Evolutionary conservation across 202 grass and related monocot species (phyloP), one percentile per base, ranked within the genome.

Genomic region (Digitaria exilis): DNA sequence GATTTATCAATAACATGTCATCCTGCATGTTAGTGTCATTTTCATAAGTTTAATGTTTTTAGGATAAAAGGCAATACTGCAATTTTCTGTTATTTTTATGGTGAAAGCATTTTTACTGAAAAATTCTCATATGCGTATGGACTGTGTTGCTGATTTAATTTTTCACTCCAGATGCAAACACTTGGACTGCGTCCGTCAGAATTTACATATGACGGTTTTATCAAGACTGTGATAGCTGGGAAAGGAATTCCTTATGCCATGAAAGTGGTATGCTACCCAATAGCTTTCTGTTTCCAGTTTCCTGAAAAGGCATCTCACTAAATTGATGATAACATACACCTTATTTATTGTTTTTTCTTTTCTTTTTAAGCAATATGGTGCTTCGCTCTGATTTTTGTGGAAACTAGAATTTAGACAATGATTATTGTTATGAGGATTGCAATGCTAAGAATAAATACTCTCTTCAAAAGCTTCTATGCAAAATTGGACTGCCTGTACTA

Each of bases 151-250:
- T 44, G 18, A 76, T 44, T 77, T 87, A 4, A 44, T 65, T 83
- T 88, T 87, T 92, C 74, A 71, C 42, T 65, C 37, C 87, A 98
- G 95, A 95, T 98, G 92, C 72, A 74, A 48, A 86, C 83, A 71
- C 48, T 98, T 84, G 90, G 92, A 79, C 79, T 98, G 79, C 71
- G 2, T 42, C 88, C 88, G 11, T 91, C 95, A 78, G 55, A 25
- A 34, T 81, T 86, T 90, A 91, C 92, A 26, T 95, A 95, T 75
- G 84, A 89, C 71, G 90, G 92, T 68, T 93, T 97, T 89, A 78
- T 95, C 78, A 95, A 90, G 72, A 71, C 85, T 65, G 59, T 91
- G 69, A 65, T 91, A 49, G 37, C 70, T 84, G 69, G 80, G 51
- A 93, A 93, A 86, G 92, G 88, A 77, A 72, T 88, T 85, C 67